These are phyloP conservation scores for Cucurbita ficifolia DNA, from an alignment of 306 rosid species.

Conservation along the genomic window DNA sequence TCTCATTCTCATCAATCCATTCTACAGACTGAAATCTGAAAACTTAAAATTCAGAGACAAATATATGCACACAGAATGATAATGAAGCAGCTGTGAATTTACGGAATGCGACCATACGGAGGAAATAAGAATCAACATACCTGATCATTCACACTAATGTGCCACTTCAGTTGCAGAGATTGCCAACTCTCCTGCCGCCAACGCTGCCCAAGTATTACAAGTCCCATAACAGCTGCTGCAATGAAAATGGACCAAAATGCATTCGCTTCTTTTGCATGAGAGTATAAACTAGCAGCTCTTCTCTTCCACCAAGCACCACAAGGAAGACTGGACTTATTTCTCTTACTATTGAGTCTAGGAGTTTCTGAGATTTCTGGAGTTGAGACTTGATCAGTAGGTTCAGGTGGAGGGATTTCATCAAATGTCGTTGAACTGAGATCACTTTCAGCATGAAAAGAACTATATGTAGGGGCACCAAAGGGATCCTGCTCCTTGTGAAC, in stretches of 20 bases:
- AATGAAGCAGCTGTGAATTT: neutral
- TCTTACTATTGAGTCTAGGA: conserved; percentile 25
- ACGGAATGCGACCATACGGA: neutral
- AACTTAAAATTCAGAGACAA: neutral
- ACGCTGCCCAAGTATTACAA: conserved; percentile 69
- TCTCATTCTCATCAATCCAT: neutral
- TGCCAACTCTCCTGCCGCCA: conserved; percentile 84
- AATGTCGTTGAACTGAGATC: conserved; percentile 24
- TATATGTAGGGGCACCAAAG: conserved; percentile 31
- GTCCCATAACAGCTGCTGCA: conserved; percentile 88
- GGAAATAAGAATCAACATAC: conserved; percentile 14
- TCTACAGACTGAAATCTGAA: neutral
- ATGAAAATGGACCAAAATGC: conserved; percentile 77
- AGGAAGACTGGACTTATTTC: conserved; percentile 34
- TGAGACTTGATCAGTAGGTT: conserved; percentile 27
- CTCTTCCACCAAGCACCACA: conserved; percentile 99
- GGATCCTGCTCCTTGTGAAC: conserved; percentile 36
- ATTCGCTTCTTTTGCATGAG: conserved; percentile 83
- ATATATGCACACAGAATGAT: neutral
- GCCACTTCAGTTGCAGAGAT: conserved; percentile 69
- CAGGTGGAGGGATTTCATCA: conserved; percentile 27
- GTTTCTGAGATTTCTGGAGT: conserved; percentile 26
- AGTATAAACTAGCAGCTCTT: conserved; percentile 69
- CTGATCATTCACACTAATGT: conserved; percentile 38
- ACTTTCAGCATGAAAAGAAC: conserved; percentile 40